phyloP scores from a whole-genome alignment of 768 basidiomycete species.

The Mycena crocata region DNA sequence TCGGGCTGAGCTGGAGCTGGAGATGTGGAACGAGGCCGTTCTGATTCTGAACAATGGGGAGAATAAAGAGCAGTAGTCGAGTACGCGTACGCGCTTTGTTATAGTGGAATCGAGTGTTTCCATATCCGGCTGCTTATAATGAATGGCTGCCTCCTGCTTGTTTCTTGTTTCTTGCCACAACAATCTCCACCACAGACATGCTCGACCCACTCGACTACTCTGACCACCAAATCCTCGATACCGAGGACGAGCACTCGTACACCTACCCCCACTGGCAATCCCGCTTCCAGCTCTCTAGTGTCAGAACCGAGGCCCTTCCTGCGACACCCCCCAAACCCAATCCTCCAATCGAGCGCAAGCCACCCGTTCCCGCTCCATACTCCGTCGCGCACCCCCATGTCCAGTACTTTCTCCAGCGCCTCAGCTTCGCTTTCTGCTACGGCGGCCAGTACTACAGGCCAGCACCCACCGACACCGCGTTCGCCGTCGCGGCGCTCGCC shows the following conservation, averaged over 20 bases:
- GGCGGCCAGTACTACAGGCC: conserved; percentile 30
- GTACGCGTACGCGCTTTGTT: background rate
- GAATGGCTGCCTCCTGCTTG: too few relatives aligned
- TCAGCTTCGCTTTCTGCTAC: conserved; percentile 42
- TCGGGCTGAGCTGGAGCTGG: conserved; percentile 56
- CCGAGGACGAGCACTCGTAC: too few relatives aligned
- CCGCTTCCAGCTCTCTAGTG: background rate
- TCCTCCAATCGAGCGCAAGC: conserved; percentile 1
- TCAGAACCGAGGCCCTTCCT: background rate
- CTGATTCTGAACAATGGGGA: conserved; percentile 30
- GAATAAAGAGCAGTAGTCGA: background rate
- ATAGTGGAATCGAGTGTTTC: too few relatives aligned
- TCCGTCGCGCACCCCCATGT: conserved; percentile 11
- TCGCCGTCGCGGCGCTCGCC: conserved; percentile 70
- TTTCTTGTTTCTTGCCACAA: background rate
- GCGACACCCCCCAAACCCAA: background rate
- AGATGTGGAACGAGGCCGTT: conserved; percentile 55
- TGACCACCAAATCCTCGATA: background rate
- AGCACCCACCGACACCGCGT: conserved; percentile 47
- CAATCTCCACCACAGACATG: background rate
- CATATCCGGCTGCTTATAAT: too few relatives aligned
- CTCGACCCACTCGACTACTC: background rate
- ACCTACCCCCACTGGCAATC: background rate
- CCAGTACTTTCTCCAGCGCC: conserved; percentile 45
- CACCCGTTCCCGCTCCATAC: conserved; percentile 4